Base-by-base conservation (phyloP, 164 flowering plant species). In the Hamamelis virginiana region DNA sequence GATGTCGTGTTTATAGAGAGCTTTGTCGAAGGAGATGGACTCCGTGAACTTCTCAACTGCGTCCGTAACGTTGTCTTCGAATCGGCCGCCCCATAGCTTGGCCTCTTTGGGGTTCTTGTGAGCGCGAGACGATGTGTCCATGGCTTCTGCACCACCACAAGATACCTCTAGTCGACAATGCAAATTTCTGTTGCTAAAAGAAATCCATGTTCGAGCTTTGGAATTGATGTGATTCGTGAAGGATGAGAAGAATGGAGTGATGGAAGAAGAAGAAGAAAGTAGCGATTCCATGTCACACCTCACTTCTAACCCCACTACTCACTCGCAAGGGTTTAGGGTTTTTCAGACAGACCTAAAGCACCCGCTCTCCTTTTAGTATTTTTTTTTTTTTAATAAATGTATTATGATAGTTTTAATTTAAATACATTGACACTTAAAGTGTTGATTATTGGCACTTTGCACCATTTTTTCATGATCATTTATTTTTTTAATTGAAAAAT, bases 51-150 rank as follows among this genome's bases (percentile, higher is more conserved):
- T 84, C 94, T 96, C 99, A 1, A 96, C 99, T 1, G 81, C 83
- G 23, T 89, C 95, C 0, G 97, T 96, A 12, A 91, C 95, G 66
- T 88, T 83, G 69, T 93, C 91, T 59, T 96, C 91, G 76, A 96
- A 96, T 21, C 99, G 76, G 0, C 99, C 99, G 8, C 99, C 98
- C 99, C 99, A 96, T 0, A 96, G 86, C 85, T 96, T 96, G 48
- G 41, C 64, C 78, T 96, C 99, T 71, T 89, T 91, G 27, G 69
- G 1, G 26, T 64, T 72, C 52, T 9, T 48, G 60, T 57, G 9
- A 62, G 46, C 22, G 63, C 52, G 63, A 12, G 14, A 16, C 26
- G 44, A 25, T 58, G 64, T 15, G 8, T 28, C 41, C 59, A 27
- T 48, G 28, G 47, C 19, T 14, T 15, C 25, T 11, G 64, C 23